Conservation (phyloP, 768 basidiomycete species). For the Mycena rebaudengoi region DNA sequence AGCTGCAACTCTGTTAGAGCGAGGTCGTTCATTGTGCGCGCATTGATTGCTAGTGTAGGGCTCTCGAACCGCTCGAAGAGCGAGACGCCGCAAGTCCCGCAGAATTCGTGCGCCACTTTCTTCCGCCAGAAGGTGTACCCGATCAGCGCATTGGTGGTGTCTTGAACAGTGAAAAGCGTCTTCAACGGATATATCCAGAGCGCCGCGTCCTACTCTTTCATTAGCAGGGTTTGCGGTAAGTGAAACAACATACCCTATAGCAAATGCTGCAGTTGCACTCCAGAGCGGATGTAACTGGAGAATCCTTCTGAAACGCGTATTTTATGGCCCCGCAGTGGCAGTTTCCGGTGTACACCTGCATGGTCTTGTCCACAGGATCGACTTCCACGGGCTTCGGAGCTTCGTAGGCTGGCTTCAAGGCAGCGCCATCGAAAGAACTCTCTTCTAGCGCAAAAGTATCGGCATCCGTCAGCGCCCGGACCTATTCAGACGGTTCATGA, state of each 20-base stretch:
- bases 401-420: not conserved
- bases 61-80: no score
- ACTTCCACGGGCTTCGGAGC: not conserved
- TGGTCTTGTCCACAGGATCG: not conserved
- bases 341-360: not conserved
- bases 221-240: not conserved
- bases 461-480: constrained; percentile 8
- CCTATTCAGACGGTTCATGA: not conserved
- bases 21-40: no score
- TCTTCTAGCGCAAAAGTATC: not conserved
- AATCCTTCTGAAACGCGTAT: not conserved
- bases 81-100: not conserved
- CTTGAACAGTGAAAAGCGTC: not conserved
- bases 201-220: not conserved
- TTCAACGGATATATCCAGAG: constrained; percentile 7
- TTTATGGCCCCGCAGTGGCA: constrained; percentile 20
- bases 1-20: no score
- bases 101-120: not conserved
- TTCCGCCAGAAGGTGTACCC: constrained; percentile 8
- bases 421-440: not conserved
- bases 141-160: not conserved
- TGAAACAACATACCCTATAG: not conserved
- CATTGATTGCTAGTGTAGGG: no score
- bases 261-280: constrained; percentile 25
- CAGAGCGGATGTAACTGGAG: not conserved